Percentiles rank a stretch among this genome's conserved stretches.
Conservation (phyloP, 345 rosid species). For the Eucalyptus decipiens region DNA sequence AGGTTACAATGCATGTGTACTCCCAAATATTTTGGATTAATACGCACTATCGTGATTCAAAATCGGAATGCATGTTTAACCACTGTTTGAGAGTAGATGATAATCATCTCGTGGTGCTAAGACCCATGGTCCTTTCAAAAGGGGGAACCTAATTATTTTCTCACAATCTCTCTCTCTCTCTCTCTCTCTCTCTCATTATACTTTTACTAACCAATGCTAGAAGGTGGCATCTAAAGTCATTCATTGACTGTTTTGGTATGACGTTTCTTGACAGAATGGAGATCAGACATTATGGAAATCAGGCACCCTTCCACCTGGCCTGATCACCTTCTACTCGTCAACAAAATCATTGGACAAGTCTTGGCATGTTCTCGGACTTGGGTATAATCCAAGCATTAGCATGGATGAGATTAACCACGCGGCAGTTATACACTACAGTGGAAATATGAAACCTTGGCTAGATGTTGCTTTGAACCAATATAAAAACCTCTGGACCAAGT, state of each 20-base stretch:
- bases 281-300: slow-evolving; percentile 59
- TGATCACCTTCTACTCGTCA: slow-evolving; percentile 74
- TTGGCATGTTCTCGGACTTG: slow-evolving; percentile 94
- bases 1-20: neutral
- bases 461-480: slow-evolving; percentile 87
- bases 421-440: slow-evolving; percentile 87
- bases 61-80: neutral
- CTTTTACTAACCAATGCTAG: neutral
- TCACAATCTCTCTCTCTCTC: neutral
- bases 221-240: neutral
- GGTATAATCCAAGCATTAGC: slow-evolving; percentile 80
- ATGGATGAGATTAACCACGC: slow-evolving; percentile 78
- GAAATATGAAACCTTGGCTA: slow-evolving; percentile 98
- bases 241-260: neutral
- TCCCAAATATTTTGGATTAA: neutral
- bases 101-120: neutral
- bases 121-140: neutral
- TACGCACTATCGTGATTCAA: neutral
- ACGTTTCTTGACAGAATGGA: slow-evolving; percentile 41
- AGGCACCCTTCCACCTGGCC: slow-evolving; percentile 74
- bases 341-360: slow-evolving; percentile 84
- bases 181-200: neutral
- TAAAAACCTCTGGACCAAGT: slow-evolving; percentile 82
- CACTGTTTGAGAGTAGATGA: neutral
- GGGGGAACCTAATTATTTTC: neutral